These are phyloP conservation scores for Pedinophyceae sp. DNA, from an alignment of 139 green algal genomes.

Conservation along the genomic window DNA sequence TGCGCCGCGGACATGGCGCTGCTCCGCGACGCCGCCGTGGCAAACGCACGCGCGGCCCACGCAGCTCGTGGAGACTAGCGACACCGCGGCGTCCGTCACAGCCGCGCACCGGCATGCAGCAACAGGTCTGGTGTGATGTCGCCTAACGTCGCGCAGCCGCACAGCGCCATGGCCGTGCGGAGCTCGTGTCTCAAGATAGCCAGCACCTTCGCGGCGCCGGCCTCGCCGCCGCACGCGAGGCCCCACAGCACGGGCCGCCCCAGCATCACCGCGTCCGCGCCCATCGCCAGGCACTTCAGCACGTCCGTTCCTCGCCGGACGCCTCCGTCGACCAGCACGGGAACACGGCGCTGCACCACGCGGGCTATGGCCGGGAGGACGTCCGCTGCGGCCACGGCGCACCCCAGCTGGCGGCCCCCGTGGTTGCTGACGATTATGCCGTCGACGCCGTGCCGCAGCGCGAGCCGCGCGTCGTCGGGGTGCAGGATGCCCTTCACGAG, in stretches of 20 bases:
- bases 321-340: slow-evolving; percentile 31
- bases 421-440: slow-evolving; percentile 29
- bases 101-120: too few relatives aligned
- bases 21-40: too few relatives aligned
- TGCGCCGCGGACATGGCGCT: too few relatives aligned
- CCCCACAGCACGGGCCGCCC: slow-evolving; percentile 23
- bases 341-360: slow-evolving; percentile 15
- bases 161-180: slow-evolving; percentile 1
- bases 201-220: slow-evolving; percentile 12
- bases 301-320: slow-evolving; percentile 28
- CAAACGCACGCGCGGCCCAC: too few relatives aligned
- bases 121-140: too few relatives aligned
- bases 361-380: slow-evolving; percentile 24
- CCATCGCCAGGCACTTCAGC: slow-evolving; percentile 27
- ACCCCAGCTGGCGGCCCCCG: slow-evolving; percentile 31
- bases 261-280: slow-evolving; percentile 21
- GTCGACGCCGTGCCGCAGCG: slow-evolving; percentile 7
- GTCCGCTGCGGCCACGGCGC: slow-evolving; percentile 13
- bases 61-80: too few relatives aligned
- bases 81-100: too few relatives aligned
- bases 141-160: too few relatives aligned
- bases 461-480: slow-evolving; percentile 10
- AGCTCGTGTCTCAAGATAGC: not conserved
- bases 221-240: slow-evolving; percentile 19
- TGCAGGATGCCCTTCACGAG: slow-evolving; percentile 14